A percentile compares a stretch with the other conserved stretches of the same genome.
Conservation (phyloP, 2,329 filamentous ascomycete genomes). For the Iodosphaeria phyllophila region DNA sequence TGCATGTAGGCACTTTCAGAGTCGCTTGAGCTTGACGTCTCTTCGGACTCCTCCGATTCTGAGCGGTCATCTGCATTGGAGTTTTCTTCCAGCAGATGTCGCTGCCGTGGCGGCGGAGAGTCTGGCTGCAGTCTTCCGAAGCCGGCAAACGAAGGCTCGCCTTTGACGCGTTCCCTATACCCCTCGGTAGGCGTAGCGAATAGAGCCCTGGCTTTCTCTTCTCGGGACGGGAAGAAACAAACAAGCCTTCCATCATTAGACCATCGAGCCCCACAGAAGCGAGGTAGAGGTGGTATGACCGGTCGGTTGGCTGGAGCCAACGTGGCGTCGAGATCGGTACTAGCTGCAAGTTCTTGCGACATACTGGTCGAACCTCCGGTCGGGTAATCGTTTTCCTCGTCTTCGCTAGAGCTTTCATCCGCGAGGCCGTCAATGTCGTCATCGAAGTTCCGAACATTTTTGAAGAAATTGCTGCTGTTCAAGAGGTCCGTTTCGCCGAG, state of each 20-base stretch:
- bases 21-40: constrained; percentile 32
- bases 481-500: constrained; percentile 44
- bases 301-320: constrained; percentile 31
- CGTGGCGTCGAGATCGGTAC: constrained; percentile 31
- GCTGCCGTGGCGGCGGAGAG: constrained; percentile 24
- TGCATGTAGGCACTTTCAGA: constrained; percentile 46
- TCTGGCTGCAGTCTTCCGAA: constrained; percentile 36
- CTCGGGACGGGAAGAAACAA: constrained; percentile 52
- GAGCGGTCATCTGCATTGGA: constrained; percentile 32
- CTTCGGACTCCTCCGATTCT: constrained; percentile 28
- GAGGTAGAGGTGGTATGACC: constrained; percentile 34
- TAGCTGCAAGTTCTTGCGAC: constrained; percentile 41
- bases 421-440: constrained; percentile 34
- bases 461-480: constrained; percentile 40
- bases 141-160: constrained; percentile 36
- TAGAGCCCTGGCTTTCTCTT: constrained; percentile 34
- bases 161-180: constrained; percentile 27
- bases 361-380: constrained; percentile 35
- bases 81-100: constrained; percentile 26
- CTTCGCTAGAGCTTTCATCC: constrained; percentile 71
- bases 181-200: constrained; percentile 27
- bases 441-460: constrained; percentile 44
- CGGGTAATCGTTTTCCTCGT: constrained; percentile 45
- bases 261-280: constrained; percentile 41
- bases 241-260: constrained; percentile 42